A percentile compares a stretch with the other conserved stretches of the same genome.
phyloP scores from a whole-genome alignment of 495 filamentous ascomycete genomes.

The Penicillium cataractarum region DNA sequence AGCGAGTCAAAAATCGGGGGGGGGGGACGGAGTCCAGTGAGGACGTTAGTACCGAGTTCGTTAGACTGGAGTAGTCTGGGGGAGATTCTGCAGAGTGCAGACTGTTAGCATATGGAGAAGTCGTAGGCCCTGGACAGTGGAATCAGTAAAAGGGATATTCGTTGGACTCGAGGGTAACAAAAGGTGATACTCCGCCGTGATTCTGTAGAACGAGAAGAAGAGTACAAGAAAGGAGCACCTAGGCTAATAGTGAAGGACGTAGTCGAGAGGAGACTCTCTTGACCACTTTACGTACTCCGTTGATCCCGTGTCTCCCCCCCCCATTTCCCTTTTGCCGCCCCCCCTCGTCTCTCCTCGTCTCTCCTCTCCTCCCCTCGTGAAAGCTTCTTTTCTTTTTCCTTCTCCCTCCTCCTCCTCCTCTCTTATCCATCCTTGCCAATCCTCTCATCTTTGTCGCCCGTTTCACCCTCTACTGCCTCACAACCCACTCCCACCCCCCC shows the following conservation, averaged over 20 bases:
- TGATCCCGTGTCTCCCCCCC: slow-evolving; percentile 16
- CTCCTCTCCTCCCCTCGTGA: slow-evolving; percentile 6
- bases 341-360: background rate
- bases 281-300: slow-evolving; percentile 14
- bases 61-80: slow-evolving; percentile 10
- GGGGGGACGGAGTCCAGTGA: background rate
- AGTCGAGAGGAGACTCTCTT: too few species aligned
- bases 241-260: background rate
- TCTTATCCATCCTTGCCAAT: background rate
- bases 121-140: too few species aligned
- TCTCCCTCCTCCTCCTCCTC: slow-evolving; percentile 1
- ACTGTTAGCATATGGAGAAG: too few species aligned
- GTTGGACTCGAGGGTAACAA: background rate
- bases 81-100: slow-evolving; percentile 16
- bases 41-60: background rate
- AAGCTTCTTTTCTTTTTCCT: slow-evolving; percentile 2
- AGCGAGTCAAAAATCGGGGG: background rate
- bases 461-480: background rate
- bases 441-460: background rate
- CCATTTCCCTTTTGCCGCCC: background rate
- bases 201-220: too few species aligned
- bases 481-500: slow-evolving; percentile 2
- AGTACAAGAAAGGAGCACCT: too few species aligned
- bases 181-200: too few species aligned
- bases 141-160: too few species aligned